Evolutionary conservation across 1,284 basidiomycete genomes (phyloP), one percentile per base, ranked within the genome.

Genomic region (Boletus albobrunnescens): DNA sequence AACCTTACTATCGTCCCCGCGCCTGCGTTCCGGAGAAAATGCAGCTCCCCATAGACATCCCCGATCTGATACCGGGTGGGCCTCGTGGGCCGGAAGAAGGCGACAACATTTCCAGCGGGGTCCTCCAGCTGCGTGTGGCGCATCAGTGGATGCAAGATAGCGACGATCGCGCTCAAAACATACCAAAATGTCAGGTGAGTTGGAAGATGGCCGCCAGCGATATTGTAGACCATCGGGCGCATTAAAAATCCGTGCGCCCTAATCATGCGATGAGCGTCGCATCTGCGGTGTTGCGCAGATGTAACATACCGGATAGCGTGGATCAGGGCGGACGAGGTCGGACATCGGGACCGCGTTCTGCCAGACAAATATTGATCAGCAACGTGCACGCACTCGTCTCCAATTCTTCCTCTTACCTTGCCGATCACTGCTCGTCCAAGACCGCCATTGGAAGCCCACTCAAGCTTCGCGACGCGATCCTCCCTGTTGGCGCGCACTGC

Each of bases 401-500:
- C 27, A 26, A 36, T 49, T 40, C 36, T 20, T 41, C 47, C 58
- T 61, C 58, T 53, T 55, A 87, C 87, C 76, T 88, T 89, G 61
- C 87, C 87, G 60, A 91, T 87, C 56, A 85, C 74, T 55, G 85
- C 81, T 58, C 88, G 86, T 54, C 88, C 87, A 47, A 90, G 81
- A 47, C 83, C 81, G 50, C 87, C 87, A 57, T 78, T 85, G 44
- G 79, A 70, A 46, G 83, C 77, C 88, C 87, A 91, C 67, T 91
- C 88, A 50, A 91, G 78, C 70, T 83, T 87, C 55, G 88, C 87
- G 57, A 90, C 82, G 38, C 85, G 81, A 65, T 91, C 87, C 69
- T 88, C 86, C 63, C 84, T 87, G 71, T 84, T 85, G 44, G 83
- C 75, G 42, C 87, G 84, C 58, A 87, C 84, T 26, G 83, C 72